Conservation (phyloP, 441 rosid species). For the Erodium moschatum region DNA sequence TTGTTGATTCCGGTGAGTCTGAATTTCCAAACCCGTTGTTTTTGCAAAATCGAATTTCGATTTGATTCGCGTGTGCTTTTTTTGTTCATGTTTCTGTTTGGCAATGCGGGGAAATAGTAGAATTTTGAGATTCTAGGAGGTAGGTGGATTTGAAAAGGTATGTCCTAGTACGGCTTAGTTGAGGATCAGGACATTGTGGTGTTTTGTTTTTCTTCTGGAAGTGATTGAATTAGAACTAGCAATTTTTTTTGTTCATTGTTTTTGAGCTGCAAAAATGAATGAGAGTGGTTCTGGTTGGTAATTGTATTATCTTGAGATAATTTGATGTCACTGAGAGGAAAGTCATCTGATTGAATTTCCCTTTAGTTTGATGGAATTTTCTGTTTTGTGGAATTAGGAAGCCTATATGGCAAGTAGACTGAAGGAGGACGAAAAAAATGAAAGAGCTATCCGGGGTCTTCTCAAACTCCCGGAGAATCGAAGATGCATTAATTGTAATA, state of each 20-base stretch:
- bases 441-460: slow-evolving; percentile 69
- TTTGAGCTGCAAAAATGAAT: neutral
- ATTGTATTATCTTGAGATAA: neutral
- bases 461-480: slow-evolving; percentile 78
- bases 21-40: slow-evolving; percentile 37
- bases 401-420: slow-evolving; percentile 58
- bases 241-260: neutral
- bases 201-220: neutral
- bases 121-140: slow-evolving; percentile 4
- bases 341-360: slow-evolving; percentile 6
- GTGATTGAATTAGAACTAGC: neutral
- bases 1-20: neutral
- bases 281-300: neutral
- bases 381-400: slow-evolving; percentile 12
- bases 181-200: neutral
- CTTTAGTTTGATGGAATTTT: slow-evolving; percentile 8
- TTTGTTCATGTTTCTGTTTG: slow-evolving; percentile 13
- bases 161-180: neutral
- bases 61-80: neutral
- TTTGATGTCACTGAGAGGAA: neutral
- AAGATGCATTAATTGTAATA: slow-evolving; percentile 82
- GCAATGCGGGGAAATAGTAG: neutral
- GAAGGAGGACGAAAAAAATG: slow-evolving; percentile 89
- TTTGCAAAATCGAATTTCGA: slow-evolving; percentile 15
- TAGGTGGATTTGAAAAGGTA: neutral